Percentiles rank a stretch among this genome's conserved stretches.
Evolutionary conservation across 768 basidiomycete genomes (phyloP).

Genomic region (Arthromyces matolae): DNA sequence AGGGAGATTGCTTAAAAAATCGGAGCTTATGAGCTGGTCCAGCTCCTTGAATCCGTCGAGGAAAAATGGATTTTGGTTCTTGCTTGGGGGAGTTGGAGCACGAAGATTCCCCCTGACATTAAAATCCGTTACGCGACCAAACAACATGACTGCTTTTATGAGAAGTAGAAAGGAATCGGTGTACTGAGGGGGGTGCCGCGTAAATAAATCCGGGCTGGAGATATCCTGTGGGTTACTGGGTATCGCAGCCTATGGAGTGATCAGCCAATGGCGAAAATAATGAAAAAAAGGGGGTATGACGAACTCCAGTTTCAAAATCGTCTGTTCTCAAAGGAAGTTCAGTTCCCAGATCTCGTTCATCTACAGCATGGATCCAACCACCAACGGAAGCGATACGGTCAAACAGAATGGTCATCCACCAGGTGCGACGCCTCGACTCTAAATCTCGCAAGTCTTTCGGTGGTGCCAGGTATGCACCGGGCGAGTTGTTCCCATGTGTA

Average conservation of each 20-base stretch:
- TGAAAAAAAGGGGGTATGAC: conserved; percentile 14
- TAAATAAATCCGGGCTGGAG: conserved; percentile 59
- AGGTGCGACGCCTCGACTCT: conserved; percentile 75
- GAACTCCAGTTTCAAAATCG: conserved; percentile 75
- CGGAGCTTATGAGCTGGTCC: conserved; percentile 61
- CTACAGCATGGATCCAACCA: conserved; percentile 83
- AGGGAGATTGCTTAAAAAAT: conserved; percentile 72
- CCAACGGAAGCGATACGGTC: conserved; percentile 79
- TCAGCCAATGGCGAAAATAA: neutral
- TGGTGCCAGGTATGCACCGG: conserved; percentile 76
- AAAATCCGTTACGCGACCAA: conserved; percentile 82
- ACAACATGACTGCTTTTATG: conserved; percentile 81
- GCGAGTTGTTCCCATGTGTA: conserved; percentile 60
- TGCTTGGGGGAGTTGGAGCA: conserved; percentile 61
- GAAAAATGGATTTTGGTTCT: conserved; percentile 69
- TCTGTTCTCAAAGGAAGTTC: conserved; percentile 72
- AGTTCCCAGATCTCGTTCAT: conserved; percentile 81
- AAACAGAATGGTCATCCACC: conserved; percentile 91
- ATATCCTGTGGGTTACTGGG: conserved; percentile 78
- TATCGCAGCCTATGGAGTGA: conserved; percentile 43
- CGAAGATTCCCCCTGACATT: conserved; percentile 74
- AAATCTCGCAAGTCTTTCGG: conserved; percentile 73
- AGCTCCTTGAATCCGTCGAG: conserved; percentile 65
- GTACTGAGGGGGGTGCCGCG: conserved; percentile 67
- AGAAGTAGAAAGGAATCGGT: conserved; percentile 81